Evolutionary conservation across 805 yeast species (phyloP), one percentile per base, ranked within the genome.

Genomic region (Wickerhamomyces tratensis): DNA sequence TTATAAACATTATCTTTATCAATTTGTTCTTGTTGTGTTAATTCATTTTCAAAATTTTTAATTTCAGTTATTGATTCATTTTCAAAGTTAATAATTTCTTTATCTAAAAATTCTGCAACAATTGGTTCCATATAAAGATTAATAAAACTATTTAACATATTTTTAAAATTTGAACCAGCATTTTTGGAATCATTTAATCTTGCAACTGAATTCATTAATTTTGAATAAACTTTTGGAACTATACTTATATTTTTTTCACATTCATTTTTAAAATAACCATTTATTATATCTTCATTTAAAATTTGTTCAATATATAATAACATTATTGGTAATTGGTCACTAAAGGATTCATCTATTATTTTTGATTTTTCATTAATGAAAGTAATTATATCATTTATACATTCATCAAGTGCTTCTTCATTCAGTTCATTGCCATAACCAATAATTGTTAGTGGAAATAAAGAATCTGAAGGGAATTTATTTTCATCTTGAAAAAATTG

Each of bases 1-100:
- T 72, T 71, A 45, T 64, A 65, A 8, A 65, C 55, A 13, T 56
- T 55, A 39, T 69, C 69, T 62, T 76, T 71, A 36, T 65, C 63
- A 13, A 62, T 58, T 29, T 68, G 61, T 33, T 62, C 64, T 39
- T 54, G 61, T 14, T 57, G 57, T 6, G 52, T 46, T 14, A 49
- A 47, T 33, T 54, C 57, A 6, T 46, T 44, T 25, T 55, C 57
- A 48, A 55, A 62, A 8, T 48, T 44, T 8, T 43, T 39, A 26
- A 66, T 59, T 36, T 55, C 55, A 13, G 39, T 41, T 4, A 51
- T 45, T 5, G 63, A 48, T 5, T 53, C 46, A 13, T 50, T 46
- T 30, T 57, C 59, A 47, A 67, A 68, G 33, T 52, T 52, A 5
- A 42, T 40, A 0, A 63, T 48, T 12, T 62, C 61, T 10, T 59